A percentile compares a stretch with the other conserved stretches of the same genome.
phyloP scores from a whole-genome alignment of 768 basidiomycete genomes.

The Coprinopsis strossmayeri region DNA sequence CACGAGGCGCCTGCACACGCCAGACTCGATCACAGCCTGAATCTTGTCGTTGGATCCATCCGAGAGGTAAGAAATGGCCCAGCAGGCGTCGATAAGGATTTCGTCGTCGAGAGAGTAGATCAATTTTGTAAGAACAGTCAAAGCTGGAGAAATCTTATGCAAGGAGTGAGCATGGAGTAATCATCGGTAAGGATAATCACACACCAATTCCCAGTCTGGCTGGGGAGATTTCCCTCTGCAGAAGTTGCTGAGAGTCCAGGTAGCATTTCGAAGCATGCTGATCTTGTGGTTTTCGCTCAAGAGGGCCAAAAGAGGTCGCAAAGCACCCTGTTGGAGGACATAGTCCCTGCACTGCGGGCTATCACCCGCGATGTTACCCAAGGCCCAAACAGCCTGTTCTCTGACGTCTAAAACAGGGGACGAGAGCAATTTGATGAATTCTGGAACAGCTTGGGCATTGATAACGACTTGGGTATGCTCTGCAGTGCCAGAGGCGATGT shows the following conservation, averaged over 20 bases:
- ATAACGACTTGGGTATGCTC: constrained; percentile 99
- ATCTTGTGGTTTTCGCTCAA: constrained; percentile 97
- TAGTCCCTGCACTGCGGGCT: constrained; percentile 97
- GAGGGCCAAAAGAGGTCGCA: constrained; percentile 84
- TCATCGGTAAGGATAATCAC: constrained; percentile 19
- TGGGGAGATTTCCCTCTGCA: constrained; percentile 98
- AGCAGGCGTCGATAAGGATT: constrained; percentile 98
- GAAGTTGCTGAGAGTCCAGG: constrained; percentile 99
- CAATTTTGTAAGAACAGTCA: constrained; percentile 94
- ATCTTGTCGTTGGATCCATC: constrained; percentile 99
- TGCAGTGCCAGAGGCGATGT: constrained; percentile 96
- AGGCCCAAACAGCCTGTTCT: constrained; percentile 99
- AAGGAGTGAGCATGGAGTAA: constrained; percentile 13
- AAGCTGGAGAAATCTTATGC: constrained; percentile 89
- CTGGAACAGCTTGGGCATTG: constrained; percentile 87
- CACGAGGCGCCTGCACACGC: constrained; percentile 94
- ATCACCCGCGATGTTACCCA: constrained; percentile 99
- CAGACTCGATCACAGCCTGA: constrained; percentile 97
- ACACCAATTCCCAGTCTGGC: constrained; percentile 93
- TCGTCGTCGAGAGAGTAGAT: constrained; percentile 99
- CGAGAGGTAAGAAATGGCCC: constrained; percentile 99
- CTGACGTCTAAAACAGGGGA: constrained; percentile 95
- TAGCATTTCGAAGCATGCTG: constrained; percentile 97
- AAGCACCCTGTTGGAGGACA: constrained; percentile 88
- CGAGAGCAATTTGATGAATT: constrained; percentile 94